phyloP scores from a whole-genome alignment of 2,329 filamentous ascomycete genomes.

The Pseudogymnoascus sp. region DNA sequence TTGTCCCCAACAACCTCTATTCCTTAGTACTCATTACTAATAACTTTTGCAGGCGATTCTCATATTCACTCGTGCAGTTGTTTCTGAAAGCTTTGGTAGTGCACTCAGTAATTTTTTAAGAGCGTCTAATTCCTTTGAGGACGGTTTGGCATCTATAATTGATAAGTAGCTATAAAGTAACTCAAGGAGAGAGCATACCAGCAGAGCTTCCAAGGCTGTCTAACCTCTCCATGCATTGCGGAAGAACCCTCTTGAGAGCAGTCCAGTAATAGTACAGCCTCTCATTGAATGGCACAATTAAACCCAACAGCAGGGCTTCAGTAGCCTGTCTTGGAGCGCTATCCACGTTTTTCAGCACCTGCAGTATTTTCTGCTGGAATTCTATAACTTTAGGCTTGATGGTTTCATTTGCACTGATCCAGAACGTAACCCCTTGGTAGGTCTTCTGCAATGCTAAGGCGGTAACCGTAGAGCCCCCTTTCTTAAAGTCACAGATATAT shows the following conservation, averaged over 20 bases:
- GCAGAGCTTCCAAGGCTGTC: slow-evolving; percentile 1
- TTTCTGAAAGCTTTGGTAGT: no score
- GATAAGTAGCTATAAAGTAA: not conserved
- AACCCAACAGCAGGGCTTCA: slow-evolving; percentile 4
- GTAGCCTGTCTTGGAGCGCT: slow-evolving; percentile 6
- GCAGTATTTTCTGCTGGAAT: slow-evolving; percentile 4
- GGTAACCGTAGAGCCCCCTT: slow-evolving; percentile 15
- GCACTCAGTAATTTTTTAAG: no score
- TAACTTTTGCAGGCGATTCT: not conserved
- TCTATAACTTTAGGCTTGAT: not conserved
- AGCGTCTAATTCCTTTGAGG: no score
- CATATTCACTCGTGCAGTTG: not conserved
- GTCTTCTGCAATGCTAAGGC: slow-evolving; percentile 14
- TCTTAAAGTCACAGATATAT: slow-evolving; percentile 15
- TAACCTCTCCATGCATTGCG: slow-evolving; percentile 3
- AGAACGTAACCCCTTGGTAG: slow-evolving; percentile 10
- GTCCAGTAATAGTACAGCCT: slow-evolving; percentile 8
- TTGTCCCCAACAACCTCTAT: not conserved
- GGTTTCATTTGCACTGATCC: slow-evolving; percentile 13
- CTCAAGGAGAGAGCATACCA: not conserved
- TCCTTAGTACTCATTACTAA: not conserved
- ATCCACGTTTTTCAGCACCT: slow-evolving; percentile 11
- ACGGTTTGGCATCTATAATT: not conserved
- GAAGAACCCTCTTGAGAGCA: not conserved
- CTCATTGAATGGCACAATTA: slow-evolving; percentile 11